Base-by-base conservation (phyloP, 139 green algal genomes). In the Haematococcus sp. region DNA sequence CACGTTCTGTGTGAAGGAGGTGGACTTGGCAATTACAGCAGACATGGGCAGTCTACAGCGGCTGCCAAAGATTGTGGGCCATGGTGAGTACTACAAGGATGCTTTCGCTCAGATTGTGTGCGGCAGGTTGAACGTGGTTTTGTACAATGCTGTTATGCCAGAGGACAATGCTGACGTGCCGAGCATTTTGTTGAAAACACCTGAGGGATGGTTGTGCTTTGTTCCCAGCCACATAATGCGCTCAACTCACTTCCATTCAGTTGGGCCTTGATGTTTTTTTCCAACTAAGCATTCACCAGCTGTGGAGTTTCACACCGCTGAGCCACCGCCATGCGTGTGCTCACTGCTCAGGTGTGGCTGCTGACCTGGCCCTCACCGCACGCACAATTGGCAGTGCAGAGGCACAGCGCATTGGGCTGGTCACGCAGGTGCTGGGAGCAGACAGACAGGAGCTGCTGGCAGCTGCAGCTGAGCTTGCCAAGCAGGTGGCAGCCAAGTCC, bases 31-130 rank as follows among this genome's bases (percentile, higher is more conserved):
- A 17, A 94, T 97, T 44, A 83, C 88, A 1, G 94, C 94, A 11
- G 94, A 98, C 83, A 76, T 98, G 65, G 94, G 94, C 31, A 93
- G 87, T 3, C 77, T 98, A 74, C 94, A 98, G 76, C 82, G 94
- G 0, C 86, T 98, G 44, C 92, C 92, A 4, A 3, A 46, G 25
- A 88, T 98, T 51, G 83, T 98, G 2, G 94, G 94, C 0, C 76
- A 97, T 51, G 93, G 92, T 76, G 46, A 70, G 75, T 13, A n/a
- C n/a, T 31, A 13, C 44, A 34, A 58, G 30, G 49, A 0, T 23
- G 3, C 32, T 58, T 16, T 34, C 7, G 52, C 44, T 22, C 44
- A 15, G 44, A 15, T 15, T 20, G 54, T 20, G 11, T 31, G 54
- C 16, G n/a, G 54, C 54, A 61, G n/a, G 54, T 15, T 63, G 19